These are phyloP conservation scores for Colletotrichum caudatum DNA, from an alignment of 2,329 filamentous ascomycete species.

Conservation along the genomic window DNA sequence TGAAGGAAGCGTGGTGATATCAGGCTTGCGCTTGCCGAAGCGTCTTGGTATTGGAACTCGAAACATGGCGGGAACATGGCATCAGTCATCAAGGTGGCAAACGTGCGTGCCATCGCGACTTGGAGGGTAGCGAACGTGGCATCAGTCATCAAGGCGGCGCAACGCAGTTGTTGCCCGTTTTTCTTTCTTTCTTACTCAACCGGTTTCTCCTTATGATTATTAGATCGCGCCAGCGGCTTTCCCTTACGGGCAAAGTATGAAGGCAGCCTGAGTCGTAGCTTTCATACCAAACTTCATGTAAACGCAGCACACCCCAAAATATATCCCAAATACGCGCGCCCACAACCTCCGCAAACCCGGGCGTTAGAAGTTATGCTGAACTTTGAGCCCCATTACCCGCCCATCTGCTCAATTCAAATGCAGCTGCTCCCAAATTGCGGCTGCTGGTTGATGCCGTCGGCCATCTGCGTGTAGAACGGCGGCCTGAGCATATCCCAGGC, in stretches of 20 bases:
- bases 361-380: neutral
- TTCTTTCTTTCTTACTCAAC: neutral
- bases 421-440: slow-evolving; percentile 29
- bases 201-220: slow-evolving; percentile 1
- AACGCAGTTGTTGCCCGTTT: neutral
- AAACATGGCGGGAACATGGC: neutral
- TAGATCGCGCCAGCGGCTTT: slow-evolving; percentile 8
- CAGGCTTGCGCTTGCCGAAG: neutral
- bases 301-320: neutral
- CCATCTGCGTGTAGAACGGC: slow-evolving; percentile 33
- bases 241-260: neutral
- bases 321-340: neutral
- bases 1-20: neutral
- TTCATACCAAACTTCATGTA: slow-evolving; percentile 14
- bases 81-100: neutral
- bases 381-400: neutral
- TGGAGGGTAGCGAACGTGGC: neutral
- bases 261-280: slow-evolving; percentile 16
- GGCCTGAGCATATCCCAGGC: slow-evolving; percentile 23
- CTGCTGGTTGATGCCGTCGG: slow-evolving; percentile 9
- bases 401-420: slow-evolving; percentile 10
- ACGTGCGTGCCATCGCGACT: neutral
- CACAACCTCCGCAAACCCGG: neutral
- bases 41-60: neutral
- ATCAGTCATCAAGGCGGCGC: neutral